These are phyloP conservation scores for Lepidium campestre DNA, from an alignment of 441 rosid genomes.

Conservation along the genomic window DNA sequence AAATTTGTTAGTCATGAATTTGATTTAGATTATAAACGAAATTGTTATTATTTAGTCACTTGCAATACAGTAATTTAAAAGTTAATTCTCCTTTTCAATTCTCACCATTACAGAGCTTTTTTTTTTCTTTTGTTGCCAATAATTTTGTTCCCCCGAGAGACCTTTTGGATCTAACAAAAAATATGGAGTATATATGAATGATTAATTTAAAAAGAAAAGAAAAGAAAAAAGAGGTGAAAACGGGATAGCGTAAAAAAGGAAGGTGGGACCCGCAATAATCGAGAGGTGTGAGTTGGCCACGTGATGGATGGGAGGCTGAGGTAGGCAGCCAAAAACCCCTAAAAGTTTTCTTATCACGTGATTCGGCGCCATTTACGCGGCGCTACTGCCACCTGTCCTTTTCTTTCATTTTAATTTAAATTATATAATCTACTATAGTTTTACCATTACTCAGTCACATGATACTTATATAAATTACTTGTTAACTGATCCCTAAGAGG, in stretches of 20 bases:
- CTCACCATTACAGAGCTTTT: too few relatives aligned
- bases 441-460: slow-evolving; percentile 19
- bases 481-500: slow-evolving; percentile 87
- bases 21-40: too few relatives aligned
- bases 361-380: slow-evolving; percentile 47
- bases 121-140: too few relatives aligned
- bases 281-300: slow-evolving; percentile 77
- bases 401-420: background rate
- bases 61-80: too few relatives aligned
- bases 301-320: slow-evolving; percentile 55
- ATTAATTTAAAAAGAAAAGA: too few relatives aligned
- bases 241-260: slow-evolving; percentile 38
- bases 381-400: slow-evolving; percentile 40
- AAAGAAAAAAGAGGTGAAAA: background rate
- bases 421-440: slow-evolving; percentile 1
- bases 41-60: too few relatives aligned
- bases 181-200: too few relatives aligned
- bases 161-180: too few relatives aligned
- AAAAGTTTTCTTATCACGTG: slow-evolving; percentile 51
- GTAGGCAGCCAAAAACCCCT: slow-evolving; percentile 31
- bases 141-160: too few relatives aligned
- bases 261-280: slow-evolving; percentile 38
- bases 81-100: too few relatives aligned
- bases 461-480: slow-evolving; percentile 12
- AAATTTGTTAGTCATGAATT: too few relatives aligned